Conservation (phyloP, 2,329 filamentous ascomycete genomes). For the Fusarium pseudocircinatum region DNA sequence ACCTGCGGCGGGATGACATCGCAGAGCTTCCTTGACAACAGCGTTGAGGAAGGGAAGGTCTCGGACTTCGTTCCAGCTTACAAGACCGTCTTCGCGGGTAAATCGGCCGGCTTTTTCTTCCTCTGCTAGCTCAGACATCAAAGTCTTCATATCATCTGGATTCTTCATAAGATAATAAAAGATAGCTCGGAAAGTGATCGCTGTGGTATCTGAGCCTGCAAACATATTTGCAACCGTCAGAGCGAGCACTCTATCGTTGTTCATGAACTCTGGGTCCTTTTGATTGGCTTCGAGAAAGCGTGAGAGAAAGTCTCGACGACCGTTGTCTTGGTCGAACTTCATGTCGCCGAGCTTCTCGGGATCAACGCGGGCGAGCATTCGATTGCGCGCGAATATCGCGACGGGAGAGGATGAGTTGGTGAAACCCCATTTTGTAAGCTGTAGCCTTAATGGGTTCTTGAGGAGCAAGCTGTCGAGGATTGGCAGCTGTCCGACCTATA, state of each 20-base stretch:
- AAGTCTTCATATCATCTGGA: conserved; percentile 51
- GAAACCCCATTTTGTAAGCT: background rate
- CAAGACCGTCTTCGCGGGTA: conserved; percentile 60
- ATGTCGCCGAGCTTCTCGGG: background rate
- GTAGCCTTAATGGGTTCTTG: conserved; percentile 2
- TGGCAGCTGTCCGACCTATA: conserved; percentile 7
- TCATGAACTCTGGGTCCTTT: conserved; percentile 26
- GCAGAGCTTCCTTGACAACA: conserved; percentile 79
- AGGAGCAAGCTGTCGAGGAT: background rate
- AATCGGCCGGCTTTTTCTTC: conserved; percentile 63
- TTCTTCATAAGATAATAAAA: conserved; percentile 27
- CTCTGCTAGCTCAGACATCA: conserved; percentile 70
- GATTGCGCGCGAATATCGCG: background rate
- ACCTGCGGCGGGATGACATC: conserved; percentile 77
- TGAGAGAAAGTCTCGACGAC: conserved; percentile 10
- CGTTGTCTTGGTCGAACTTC: background rate
- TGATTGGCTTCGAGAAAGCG: conserved; percentile 14
- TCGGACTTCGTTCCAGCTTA: conserved; percentile 75
- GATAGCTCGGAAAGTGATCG: conserved; percentile 22
- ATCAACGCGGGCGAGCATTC: background rate
- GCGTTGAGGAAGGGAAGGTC: conserved; percentile 79
- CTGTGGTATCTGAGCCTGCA: conserved; percentile 31
- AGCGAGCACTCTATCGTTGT: conserved; percentile 10
- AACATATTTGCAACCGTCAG: conserved; percentile 31
- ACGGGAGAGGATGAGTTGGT: background rate